Evolutionary conservation across 2,329 filamentous ascomycete species (phyloP).

Genomic region (Cladosporium halotolerans): DNA sequence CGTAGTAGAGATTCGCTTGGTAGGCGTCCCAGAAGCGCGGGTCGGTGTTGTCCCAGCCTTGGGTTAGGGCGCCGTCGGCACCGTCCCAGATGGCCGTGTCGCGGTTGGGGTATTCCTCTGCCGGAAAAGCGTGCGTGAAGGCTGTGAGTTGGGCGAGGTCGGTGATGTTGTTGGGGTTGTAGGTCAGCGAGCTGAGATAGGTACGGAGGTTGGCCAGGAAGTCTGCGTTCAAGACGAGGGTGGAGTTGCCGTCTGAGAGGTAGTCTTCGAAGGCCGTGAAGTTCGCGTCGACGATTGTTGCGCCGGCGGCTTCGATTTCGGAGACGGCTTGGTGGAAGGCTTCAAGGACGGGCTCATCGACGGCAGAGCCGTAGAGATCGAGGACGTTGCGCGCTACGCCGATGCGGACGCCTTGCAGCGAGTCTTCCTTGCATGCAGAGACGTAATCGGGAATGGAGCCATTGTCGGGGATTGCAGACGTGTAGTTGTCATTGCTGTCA

Average conservation of each 20-base stretch:
- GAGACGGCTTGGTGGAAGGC: slow-evolving; percentile 53
- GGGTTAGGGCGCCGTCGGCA: slow-evolving; percentile 45
- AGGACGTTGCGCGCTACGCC: slow-evolving; percentile 59
- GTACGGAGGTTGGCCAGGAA: slow-evolving; percentile 51
- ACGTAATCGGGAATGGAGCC: slow-evolving; percentile 43
- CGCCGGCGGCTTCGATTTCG: slow-evolving; percentile 50
- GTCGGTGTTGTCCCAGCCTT: slow-evolving; percentile 51
- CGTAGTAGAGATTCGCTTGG: slow-evolving; percentile 48
- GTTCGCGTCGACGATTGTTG: slow-evolving; percentile 55
- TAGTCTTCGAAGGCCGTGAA: slow-evolving; percentile 49
- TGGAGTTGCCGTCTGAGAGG: slow-evolving; percentile 34
- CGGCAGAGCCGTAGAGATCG: slow-evolving; percentile 27
- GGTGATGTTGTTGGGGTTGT: slow-evolving; percentile 53
- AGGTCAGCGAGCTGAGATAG: slow-evolving; percentile 52
- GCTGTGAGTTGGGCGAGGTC: slow-evolving; percentile 46
- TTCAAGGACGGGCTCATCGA: slow-evolving; percentile 38
- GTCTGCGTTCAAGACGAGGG: slow-evolving; percentile 50
- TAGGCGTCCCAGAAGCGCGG: slow-evolving; percentile 53
- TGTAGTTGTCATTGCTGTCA: slow-evolving; percentile 52
- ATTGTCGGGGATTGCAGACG: slow-evolving; percentile 57
- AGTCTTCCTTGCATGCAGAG: slow-evolving; percentile 48
- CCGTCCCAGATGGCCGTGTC: slow-evolving; percentile 54
- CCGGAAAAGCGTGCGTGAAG: slow-evolving; percentile 49
- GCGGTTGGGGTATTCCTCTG: slow-evolving; percentile 56
- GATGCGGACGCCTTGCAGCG: slow-evolving; percentile 49